Base-by-base conservation (phyloP, 495 filamentous ascomycete genomes). In the Pseudevernia furfuracea region DNA sequence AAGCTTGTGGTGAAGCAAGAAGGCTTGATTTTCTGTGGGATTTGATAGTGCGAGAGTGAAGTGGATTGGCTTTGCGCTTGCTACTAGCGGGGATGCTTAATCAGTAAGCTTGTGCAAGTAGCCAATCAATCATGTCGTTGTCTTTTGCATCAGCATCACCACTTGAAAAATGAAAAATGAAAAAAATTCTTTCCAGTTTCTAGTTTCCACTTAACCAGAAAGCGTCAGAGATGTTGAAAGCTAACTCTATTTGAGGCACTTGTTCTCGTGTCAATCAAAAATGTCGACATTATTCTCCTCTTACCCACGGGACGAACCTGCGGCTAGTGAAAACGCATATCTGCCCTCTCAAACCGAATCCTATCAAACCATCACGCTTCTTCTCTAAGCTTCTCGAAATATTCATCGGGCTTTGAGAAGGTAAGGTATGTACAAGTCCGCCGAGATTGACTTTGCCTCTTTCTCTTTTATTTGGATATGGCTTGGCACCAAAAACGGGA, bases 131-230 rank as follows among this genome's bases (percentile, higher is more conserved):
- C 0, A 21, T 57, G 6, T 63, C 12, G 4, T 1, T 30, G 10
- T 14, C 48, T n/a, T n/a, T 52, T 30, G 60, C 66, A 67, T 67
- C 66, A 64, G 46, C 30, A 60, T n/a, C n/a, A n/a, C n/a, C n/a
- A n/a, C n/a, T n/a, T n/a, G n/a, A n/a, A n/a, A n/a, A n/a, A n/a
- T n/a, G n/a, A n/a, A n/a, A n/a, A n/a, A n/a, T n/a, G n/a, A n/a
- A n/a, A n/a, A n/a, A n/a, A n/a, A n/a, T n/a, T n/a, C n/a, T n/a
- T n/a, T n/a, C n/a, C n/a, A n/a, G n/a, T n/a, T n/a, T n/a, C 34
- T 34, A 34, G 34, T 34, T 7, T 34, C 34, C n/a, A n/a, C n/a
- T n/a, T 28, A 43, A 36, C 9, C 25, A 15, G 21, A 11, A 3
- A 64, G 46, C 48, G 61, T 67, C 58, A 59, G 34, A 5, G 39